A percentile compares a stretch with the other conserved stretches of the same genome.
phyloP scores from a whole-genome alignment of 352 stramenopile genomes.

The Globisporangium yorkense region DNA sequence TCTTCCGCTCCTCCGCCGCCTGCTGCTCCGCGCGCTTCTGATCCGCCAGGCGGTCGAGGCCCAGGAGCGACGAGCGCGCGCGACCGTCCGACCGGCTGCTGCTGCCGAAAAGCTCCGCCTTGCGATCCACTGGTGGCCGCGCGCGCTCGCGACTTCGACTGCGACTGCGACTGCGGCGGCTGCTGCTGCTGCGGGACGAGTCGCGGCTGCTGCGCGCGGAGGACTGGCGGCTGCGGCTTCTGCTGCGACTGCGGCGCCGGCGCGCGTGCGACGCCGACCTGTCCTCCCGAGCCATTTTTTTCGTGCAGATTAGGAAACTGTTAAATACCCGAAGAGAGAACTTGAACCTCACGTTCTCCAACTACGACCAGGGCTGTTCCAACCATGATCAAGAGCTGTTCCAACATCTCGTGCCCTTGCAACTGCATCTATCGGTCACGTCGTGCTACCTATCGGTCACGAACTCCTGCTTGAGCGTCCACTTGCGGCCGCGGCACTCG shows the following conservation, averaged over 20 bases:
- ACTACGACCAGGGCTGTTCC: too few relatives aligned
- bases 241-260: slow-evolving; percentile 14
- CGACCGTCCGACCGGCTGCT: neutral
- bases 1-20: neutral
- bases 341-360: too few relatives aligned
- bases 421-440: neutral
- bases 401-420: neutral
- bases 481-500: slow-evolving; percentile 55
- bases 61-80: slow-evolving; percentile 33
- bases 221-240: slow-evolving; percentile 18
- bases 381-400: too few relatives aligned
- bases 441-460: neutral
- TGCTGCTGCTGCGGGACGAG: slow-evolving; percentile 6
- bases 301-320: neutral
- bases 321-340: neutral
- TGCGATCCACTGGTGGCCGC: slow-evolving; percentile 8
- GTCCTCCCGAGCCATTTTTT: slow-evolving; percentile 15
- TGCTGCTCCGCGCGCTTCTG: slow-evolving; percentile 36
- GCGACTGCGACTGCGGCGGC: slow-evolving; percentile 4
- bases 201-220: neutral
- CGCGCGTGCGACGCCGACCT: neutral
- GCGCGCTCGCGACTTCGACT: slow-evolving; percentile 11
- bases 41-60: slow-evolving; percentile 54
- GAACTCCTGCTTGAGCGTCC: slow-evolving; percentile 70
- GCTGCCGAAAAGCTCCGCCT: slow-evolving; percentile 23